Base-by-base conservation (phyloP, 345 rosid species). In the Citrus medica region DNA sequence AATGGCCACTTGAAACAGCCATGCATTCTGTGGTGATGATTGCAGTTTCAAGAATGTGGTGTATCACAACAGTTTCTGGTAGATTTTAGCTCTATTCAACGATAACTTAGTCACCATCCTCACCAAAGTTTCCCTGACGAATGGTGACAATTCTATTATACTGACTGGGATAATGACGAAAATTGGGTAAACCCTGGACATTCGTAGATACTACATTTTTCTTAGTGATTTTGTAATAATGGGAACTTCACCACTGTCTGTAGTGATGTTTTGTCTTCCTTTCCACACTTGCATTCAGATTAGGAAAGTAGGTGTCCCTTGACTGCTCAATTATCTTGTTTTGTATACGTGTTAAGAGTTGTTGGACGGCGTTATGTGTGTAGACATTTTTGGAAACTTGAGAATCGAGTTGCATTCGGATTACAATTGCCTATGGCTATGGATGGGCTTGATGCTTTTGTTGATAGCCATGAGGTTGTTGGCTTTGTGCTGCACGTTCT, bases 81-180 rank as follows among this genome's bases (percentile, higher is more conserved):
- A 70, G 74, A 10, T 67, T 70, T 59, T 74, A 75, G 27, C 37
- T 24, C 51, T 28, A 21, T 51, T 59, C 21, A 61, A 35, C 27
- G 35, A 51, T 33, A 22, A 25, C 38, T 7, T 25, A 4, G 51
- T 24, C 17, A 30, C 67, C n/a, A 28, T 22, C 61, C 53, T 46
- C 6, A 10, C n/a, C 27, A 3, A 51, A 46, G 42, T 30, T 75
- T 64, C 30, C n/a, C 79, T 16, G 1, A 65, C 32, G 12, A 27
- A 73, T 38, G 55, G 38, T 67, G 69, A 48, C 55, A 58, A 5
- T 35, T 76, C 35, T 79, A 37, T 75, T 81, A 72, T 69, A 75
- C 65, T 63, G 68, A 75, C 75, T 68, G 13, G 77, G 83, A 79
- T 76, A 46, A 86, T 82, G 86, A 74, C 30, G 84, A 82, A 16